phyloP scores from a whole-genome alignment of 306 rosid genomes.

The Abrus pulchellus region DNA sequence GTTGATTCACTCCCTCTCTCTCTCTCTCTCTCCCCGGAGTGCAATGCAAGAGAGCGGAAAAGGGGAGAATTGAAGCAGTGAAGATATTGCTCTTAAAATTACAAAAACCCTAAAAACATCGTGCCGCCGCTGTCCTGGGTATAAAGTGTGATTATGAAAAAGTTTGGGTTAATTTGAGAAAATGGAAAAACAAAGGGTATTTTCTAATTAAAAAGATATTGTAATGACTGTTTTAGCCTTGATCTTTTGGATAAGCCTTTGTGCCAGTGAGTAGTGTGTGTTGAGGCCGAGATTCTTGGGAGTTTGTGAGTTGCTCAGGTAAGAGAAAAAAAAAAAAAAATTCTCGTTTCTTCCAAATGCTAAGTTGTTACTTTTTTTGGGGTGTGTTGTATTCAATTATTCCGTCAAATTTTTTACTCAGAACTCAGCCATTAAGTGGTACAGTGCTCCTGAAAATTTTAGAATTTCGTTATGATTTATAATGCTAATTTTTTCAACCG shows the following conservation, averaged over 20 bases:
- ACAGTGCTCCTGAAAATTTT: not conserved
- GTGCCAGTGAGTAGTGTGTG: not conserved
- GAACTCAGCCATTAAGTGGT: conserved; percentile 20
- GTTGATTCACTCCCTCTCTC: conserved; percentile 25
- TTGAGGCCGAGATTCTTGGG: conserved; percentile 32
- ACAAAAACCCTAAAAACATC: conserved; percentile 57
- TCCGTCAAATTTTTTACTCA: not conserved
- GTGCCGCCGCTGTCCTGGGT: not conserved
- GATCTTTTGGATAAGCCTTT: conserved; percentile 44
- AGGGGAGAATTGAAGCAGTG: not conserved
- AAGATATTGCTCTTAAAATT: conserved; percentile 42
- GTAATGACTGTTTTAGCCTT: conserved; percentile 46
- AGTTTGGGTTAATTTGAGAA: not conserved
- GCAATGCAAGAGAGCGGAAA: not conserved
- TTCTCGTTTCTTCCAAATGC: not conserved
- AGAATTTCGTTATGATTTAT: not conserved
- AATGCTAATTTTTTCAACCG: not conserved
- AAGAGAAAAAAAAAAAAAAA: not conserved
- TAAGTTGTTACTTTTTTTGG: not conserved
- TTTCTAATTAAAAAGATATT: not conserved
- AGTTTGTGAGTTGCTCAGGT: conserved; percentile 36
- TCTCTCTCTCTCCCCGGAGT: not conserved
- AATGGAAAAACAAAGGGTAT: not conserved
- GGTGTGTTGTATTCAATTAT: not conserved
- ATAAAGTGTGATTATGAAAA: conserved; percentile 3